Base-by-base conservation (phyloP, 2,329 filamentous ascomycete genomes). In the Ascochyta rabiei region DNA sequence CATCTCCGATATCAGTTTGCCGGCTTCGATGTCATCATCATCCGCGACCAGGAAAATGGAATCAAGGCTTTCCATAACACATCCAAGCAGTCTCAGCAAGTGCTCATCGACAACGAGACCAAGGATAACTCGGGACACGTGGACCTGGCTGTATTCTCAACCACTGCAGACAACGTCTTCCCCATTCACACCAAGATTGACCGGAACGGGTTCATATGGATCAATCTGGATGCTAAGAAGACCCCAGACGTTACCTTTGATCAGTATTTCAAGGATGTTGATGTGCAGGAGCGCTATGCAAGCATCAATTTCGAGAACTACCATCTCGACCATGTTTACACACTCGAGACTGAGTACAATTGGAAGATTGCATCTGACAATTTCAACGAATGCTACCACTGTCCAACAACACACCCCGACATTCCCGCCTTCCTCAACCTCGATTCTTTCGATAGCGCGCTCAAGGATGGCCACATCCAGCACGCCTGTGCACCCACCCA, bases 331-430 rank as follows among this genome's bases (percentile, higher is more conserved):
- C 66, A 70, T 41, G 62, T 62, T 3, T 70, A 63, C 48, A 57
- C 63, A 15, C 53, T 70, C 18, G 60, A 64, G 8, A 57, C 62
- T n/a, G 39, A 53, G 1, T 68, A 67, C 56, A 69, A 69, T 45
- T 70, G 67, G 67, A 70, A 70, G 37, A 62, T 64, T 28, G 56
- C 65, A 6, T 48, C 62, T 8, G 84, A 87, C 67, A 86, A 87
- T 74, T 87, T 86, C 76, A 87, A 87, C 68, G 84, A 85, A 67
- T 87, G 84, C 65, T 87, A 87, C 61, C 84, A 86, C 74, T 86
- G 83, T 74, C 79, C 80, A 16, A 82, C 81, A 0, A 80, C 82
- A 0, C 84, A 86, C 60, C 82, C 84, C 2, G 82, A 84, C 49
- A 83, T 86, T 23, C 77, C 81, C 2, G 75, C 77, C 26, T 78